A percentile compares a stretch with the other conserved stretches of the same genome.
Evolutionary conservation across 1,284 basidiomycete species (phyloP).

Genomic region (Trichosporon ovoides): DNA sequence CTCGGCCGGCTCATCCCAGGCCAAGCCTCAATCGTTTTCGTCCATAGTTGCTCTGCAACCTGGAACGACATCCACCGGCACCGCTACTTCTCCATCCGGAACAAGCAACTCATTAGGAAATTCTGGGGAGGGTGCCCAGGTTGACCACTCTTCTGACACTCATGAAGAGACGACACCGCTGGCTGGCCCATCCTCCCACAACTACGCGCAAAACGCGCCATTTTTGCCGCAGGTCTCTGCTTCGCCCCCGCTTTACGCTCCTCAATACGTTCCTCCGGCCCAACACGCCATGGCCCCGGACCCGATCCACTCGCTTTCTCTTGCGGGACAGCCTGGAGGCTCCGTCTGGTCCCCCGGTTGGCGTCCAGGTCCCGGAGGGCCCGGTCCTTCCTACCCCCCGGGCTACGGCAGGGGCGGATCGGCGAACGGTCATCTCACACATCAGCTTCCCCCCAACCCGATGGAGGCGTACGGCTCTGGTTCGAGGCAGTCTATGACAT

Average conservation of each 20-base stretch:
- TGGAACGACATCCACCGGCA: constrained; percentile 22
- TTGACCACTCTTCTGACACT: constrained; percentile 13
- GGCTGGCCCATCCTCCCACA: background rate
- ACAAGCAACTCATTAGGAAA: constrained; percentile 16
- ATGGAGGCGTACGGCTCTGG: constrained; percentile 22
- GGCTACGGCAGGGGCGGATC: constrained; percentile 10
- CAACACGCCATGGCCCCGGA: constrained; percentile 47
- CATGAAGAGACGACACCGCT: constrained; percentile 14
- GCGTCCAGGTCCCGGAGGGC: constrained; percentile 16
- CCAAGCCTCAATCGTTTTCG: constrained; percentile 29
- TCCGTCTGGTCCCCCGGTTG: constrained; percentile 21
- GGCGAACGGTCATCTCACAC: constrained; percentile 21
- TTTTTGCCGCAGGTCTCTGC: constrained; percentile 38
- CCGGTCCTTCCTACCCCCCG: constrained; percentile 12
- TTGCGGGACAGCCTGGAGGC: constrained; percentile 10
- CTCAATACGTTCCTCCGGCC: constrained; percentile 42
- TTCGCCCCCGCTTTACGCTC: constrained; percentile 40
- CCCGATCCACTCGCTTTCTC: constrained; percentile 35
- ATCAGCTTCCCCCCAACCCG: constrained; percentile 23
- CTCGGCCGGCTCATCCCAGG: constrained; percentile 30
- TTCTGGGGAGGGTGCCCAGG: background rate
- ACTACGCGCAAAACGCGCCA: background rate
- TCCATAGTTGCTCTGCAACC: constrained; percentile 20
- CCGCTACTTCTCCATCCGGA: constrained; percentile 18
- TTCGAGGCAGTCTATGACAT: constrained; percentile 22